These are phyloP conservation scores for Hemileccinum impolitum DNA, from an alignment of 768 basidiomycete species.

Conservation along the genomic window DNA sequence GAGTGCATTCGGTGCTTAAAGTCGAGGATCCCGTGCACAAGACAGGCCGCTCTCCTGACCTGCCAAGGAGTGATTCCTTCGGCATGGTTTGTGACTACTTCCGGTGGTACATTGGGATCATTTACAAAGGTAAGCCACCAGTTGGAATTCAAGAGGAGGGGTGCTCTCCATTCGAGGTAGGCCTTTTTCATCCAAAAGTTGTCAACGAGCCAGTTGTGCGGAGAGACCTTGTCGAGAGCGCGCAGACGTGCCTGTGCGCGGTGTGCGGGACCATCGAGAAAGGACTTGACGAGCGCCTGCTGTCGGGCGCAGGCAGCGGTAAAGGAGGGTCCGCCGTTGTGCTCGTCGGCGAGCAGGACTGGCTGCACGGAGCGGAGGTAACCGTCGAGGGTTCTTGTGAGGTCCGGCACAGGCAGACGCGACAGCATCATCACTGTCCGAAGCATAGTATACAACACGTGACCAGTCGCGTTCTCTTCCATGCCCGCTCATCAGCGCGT, in stretches of 20 bases:
- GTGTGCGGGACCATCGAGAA: conserved; percentile 8
- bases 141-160: conserved; percentile 86
- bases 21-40: conserved; percentile 65
- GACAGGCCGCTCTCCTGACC: conserved; percentile 78
- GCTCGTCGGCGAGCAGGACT: conserved; percentile 71
- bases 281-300: conserved; percentile 17
- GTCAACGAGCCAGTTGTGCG: conserved; percentile 92
- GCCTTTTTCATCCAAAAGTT: conserved; percentile 88
- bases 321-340: conserved; percentile 51
- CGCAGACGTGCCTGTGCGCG: conserved; percentile 23
- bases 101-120: conserved; percentile 58
- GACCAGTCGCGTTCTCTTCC: not conserved
- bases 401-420: conserved; percentile 79
- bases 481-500: conserved; percentile 34
- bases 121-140: conserved; percentile 92
- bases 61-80: conserved; percentile 75
- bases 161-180: conserved; percentile 85
- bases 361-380: conserved; percentile 81
- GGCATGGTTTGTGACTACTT: conserved; percentile 22
- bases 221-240: conserved; percentile 81
- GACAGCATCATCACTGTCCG: conserved; percentile 23
- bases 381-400: conserved; percentile 67
- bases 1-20: conserved; percentile 64
- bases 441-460: conserved; percentile 14
- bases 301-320: conserved; percentile 20